Base-by-base conservation (phyloP, 257 asterid genomes). In the Galeopsis tetrahit region DNA sequence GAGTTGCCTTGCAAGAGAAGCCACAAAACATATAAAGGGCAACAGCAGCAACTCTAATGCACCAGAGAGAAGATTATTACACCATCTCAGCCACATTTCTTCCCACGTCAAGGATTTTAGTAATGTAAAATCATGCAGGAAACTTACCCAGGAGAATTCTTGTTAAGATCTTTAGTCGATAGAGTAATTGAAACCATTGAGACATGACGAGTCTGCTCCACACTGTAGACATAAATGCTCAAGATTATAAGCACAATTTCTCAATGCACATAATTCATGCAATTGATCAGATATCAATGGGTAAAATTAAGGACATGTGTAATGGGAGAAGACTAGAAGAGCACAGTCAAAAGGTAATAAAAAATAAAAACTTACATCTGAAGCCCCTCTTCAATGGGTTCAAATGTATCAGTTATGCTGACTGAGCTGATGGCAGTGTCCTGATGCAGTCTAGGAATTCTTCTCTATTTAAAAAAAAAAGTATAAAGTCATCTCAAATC, bases 331-430 rank as follows among this genome's bases (percentile, higher is more conserved):
- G 52, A 4, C 21, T 8, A 49, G 33, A 61, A 34, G 52, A 4
- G 34, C 13, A 49, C 52, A 49, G 10, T 10, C 7, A 49, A 63
- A 48, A 46, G 59, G 46, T 11, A 21, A 6, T 17, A 11, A 34
- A 43, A 43, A 72, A 49, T 44, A 53, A 48, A 40, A 78, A 81
- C 94, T 79, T 80, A 94, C 99, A 80, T 93, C 84, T 89, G 83
- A 79, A 94, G 99, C 66, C 99, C 99, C 85, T 94, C 98, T 84
- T 94, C 99, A 80, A 94, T 87, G 82, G 99, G 98, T 80, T 91
- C 99, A 87, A 96, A 94, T 10, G 90, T 82, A 73, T 94, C 99
- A 1, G 93, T 89, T 63, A 94, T 88, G 87, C 96, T 94, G 74
- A 89, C 81, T 58, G 99, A 94, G 81, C 96, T 85, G 76, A 94